phyloP scores from a whole-genome alignment of 352 stramenopile species.

The Phytophthora pluvialis region DNA sequence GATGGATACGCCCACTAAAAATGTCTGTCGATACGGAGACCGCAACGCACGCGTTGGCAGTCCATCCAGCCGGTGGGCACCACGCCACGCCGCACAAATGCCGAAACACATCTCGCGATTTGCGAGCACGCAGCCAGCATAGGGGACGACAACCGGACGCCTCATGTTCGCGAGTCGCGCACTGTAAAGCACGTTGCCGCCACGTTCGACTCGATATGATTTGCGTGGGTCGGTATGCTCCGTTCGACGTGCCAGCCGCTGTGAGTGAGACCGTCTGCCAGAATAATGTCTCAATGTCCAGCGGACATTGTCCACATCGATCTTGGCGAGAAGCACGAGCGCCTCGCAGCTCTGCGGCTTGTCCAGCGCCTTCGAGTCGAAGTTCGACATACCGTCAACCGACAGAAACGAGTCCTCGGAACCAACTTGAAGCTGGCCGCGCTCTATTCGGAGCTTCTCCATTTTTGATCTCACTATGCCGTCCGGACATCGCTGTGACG shows the following conservation, averaged over 20 bases:
- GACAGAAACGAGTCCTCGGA: constrained; percentile 7
- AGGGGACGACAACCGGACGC: constrained; percentile 18
- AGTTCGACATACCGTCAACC: not conserved
- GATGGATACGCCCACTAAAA: constrained; percentile 27
- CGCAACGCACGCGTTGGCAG: not conserved
- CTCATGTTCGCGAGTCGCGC: constrained; percentile 1
- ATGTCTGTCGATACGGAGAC: constrained; percentile 23
- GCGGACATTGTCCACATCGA: constrained; percentile 4
- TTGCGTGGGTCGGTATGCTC: not conserved
- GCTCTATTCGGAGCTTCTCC: constrained; percentile 11
- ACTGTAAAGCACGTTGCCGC: constrained; percentile 1
- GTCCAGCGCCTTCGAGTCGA: not conserved
- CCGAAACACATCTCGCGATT: constrained; percentile 24
- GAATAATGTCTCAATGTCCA: constrained; percentile 20
- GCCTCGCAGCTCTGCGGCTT: not conserved
- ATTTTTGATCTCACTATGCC: constrained; percentile 14
- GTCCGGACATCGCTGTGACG: too few relatives aligned
- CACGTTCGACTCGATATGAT: constrained; percentile 1
- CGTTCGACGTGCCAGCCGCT: constrained; percentile 5
- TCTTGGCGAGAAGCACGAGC: not conserved
- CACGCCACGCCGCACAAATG: constrained; percentile 18
- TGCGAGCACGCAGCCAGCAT: constrained; percentile 23
- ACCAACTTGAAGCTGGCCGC: constrained; percentile 30
- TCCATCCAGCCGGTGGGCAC: constrained; percentile 25
- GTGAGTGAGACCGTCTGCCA: not conserved